Evolutionary conservation across 1,139 yeast genomes (phyloP), one percentile per base, ranked within the genome.

Genomic region (Candida neerlandica): DNA sequence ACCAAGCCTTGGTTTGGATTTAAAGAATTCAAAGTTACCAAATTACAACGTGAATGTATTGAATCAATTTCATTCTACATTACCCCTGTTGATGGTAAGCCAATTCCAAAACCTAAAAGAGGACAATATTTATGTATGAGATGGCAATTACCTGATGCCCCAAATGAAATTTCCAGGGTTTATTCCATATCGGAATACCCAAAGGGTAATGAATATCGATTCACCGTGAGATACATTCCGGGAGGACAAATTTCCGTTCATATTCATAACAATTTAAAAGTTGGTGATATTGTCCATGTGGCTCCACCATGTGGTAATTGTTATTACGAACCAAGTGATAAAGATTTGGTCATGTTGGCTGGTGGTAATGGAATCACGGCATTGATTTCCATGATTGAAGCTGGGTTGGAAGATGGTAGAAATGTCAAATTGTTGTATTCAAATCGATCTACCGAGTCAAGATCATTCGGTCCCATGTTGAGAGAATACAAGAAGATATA

Each of bases 361-460:
- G 87, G 85, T 46, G 91, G 90, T 46, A 83, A 84, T 55, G 91
- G 90, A 53, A 79, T 84, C 50, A 85, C 91, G 2, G 90, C 91
- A 40, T 55, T 82, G 47, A 59, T 83, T 45, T 69, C 87, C 10
- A 78, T 84, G 62, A 60, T 78, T 32, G 79, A 78, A 56, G 59
- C 67, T n/a, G 75, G 75, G 2, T 59, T 70, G 45, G 48, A 49
- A 14, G 58, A 59, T 16, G 68, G 67, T 3, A 62, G 66, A 52
- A 57, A 57, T 12, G 75, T 71, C 10, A 61, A 51, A 12, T 52
- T 74, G 44, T 55, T 61, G 42, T 62, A 67, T 57, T 71, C 76
- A 9, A 73, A 71, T 53, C 60, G 56, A 50, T 53, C 58, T 2
- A 43, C 46, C 2, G 55, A 53, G 2, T 44, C 57, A 30, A 59